Base-by-base conservation (phyloP, 768 basidiomycete genomes). In the Tulasnella sp. region DNA sequence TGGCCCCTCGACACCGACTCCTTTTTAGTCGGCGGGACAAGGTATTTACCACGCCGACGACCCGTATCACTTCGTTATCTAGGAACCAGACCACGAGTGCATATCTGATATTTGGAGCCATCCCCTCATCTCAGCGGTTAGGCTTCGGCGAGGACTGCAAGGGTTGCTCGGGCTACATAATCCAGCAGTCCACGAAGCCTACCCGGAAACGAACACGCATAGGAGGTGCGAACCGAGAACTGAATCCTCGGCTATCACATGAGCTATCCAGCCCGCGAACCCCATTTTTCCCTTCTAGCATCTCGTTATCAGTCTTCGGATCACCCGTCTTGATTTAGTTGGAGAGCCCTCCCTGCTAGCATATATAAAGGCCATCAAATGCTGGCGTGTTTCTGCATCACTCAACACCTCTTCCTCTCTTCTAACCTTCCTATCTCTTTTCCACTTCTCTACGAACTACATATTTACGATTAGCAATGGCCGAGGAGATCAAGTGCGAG, bases 241-340 rank as follows among this genome's bases (percentile, higher is more conserved):
- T 35, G 15, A 57, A 32, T 16, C 61, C 61, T 35, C 32, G 61
- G 35, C 13, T 67, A 67, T 67, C 61, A 67, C 61, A 67, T 67
- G 61, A 67, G 61, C 61, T 67, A 67, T 67, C 15, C 32, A 67
- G 61, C 61, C 61, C 15, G 44, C 32, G 11, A 67, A 67, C 61
- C 61, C 61, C 61, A 67, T 26, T 67, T 67, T 67, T 35, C 61
- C 51, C 61, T 67, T 29, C 29, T 67, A 67, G 61, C 29, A 13
- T 26, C 61, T 67, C 61, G 61, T 67, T 67, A 67, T 67, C 61
- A 67, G 61, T 29, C 61, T 67, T 67, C 61, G 29, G 61, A 67
- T 67, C 61, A 67, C 29, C 32, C 61, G 61, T 5, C 61, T 67
- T 35, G 61, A 67, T 67, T 16, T 18, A 9, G 61, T 10, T 16